Conservation (phyloP, 2,329 filamentous ascomycete species). For the Bipolaris cookei region DNA sequence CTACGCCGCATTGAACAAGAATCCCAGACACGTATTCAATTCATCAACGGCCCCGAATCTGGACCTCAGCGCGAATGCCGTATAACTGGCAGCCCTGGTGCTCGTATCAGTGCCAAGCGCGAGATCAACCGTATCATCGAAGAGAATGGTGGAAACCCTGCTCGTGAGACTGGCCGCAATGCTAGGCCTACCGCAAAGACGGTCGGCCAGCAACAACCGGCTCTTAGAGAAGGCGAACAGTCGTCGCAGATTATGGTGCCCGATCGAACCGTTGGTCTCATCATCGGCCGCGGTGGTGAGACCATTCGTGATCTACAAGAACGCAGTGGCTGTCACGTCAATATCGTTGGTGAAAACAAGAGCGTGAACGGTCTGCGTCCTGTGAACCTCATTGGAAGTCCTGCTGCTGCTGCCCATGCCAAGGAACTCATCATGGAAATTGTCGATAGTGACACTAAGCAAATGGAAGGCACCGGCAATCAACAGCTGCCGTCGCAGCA, state of each 20-base stretch:
- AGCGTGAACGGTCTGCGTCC: constrained; percentile 88
- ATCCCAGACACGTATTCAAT: constrained; percentile 84
- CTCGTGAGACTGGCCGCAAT: constrained; percentile 48
- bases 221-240: constrained; percentile 78
- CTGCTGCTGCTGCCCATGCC: constrained; percentile 74
- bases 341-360: constrained; percentile 92
- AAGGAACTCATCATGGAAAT: constrained; percentile 93
- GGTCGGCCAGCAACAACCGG: constrained; percentile 47
- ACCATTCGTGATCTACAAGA: constrained; percentile 93
- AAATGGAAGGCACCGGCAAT: constrained; percentile 44
- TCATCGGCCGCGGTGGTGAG: constrained; percentile 91
- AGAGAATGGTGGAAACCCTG: constrained; percentile 70
- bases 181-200: constrained; percentile 52
- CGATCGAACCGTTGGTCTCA: constrained; percentile 88
- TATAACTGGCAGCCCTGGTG: constrained; percentile 75
- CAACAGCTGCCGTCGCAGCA: constrained; percentile 24
- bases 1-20: constrained; percentile 83
- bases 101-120: constrained; percentile 77
- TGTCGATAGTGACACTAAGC: constrained; percentile 82
- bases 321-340: constrained; percentile 90
- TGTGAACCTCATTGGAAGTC: constrained; percentile 85
- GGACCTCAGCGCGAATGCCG: constrained; percentile 82
- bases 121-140: constrained; percentile 89
- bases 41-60: constrained; percentile 76
- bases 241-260: constrained; percentile 94